A percentile compares a stretch with the other conserved stretches of the same genome.
Conservation (phyloP, 2,329 filamentous ascomycete genomes). For the Huntiella omanensis region DNA sequence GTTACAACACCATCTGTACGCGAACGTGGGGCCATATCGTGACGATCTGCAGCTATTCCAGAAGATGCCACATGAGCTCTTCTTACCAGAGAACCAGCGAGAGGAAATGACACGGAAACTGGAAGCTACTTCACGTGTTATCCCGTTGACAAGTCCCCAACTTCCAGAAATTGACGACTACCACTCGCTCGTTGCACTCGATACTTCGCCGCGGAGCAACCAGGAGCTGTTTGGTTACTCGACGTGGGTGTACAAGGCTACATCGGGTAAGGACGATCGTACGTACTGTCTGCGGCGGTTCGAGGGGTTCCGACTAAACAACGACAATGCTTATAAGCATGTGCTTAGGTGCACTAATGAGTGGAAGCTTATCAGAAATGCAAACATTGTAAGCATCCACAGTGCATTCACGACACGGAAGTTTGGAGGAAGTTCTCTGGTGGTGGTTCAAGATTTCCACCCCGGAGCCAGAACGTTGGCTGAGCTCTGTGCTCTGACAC, state of each 20-base stretch:
- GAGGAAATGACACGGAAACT: conserved; percentile 80
- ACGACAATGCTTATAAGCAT: conserved; percentile 61
- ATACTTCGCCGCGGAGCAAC: conserved; percentile 63
- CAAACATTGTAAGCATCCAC: conserved; percentile 67
- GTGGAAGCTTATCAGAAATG: conserved; percentile 73
- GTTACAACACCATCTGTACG: conserved; percentile 83
- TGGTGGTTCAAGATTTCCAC: conserved; percentile 87
- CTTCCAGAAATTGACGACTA: conserved; percentile 72
- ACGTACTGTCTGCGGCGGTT: conserved; percentile 56
- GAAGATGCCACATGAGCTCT: conserved; percentile 73
- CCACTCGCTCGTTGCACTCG: conserved; percentile 78
- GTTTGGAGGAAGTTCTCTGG: conserved; percentile 78
- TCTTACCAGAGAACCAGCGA: conserved; percentile 68
- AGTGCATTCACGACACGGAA: conserved; percentile 86
- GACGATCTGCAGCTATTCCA: conserved; percentile 74
- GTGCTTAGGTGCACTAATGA: conserved; percentile 71
- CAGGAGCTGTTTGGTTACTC: conserved; percentile 61
- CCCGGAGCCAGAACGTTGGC: conserved; percentile 77
- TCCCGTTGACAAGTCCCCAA: conserved; percentile 50
- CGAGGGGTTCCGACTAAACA: conserved; percentile 64
- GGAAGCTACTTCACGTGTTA: conserved; percentile 66
- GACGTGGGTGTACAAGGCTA: conserved; percentile 91
- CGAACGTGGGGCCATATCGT: conserved; percentile 63
- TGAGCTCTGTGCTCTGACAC: conserved; percentile 43
- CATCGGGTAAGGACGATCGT: conserved; percentile 71